Percentiles rank a stretch among this genome's conserved stretches.
These are phyloP conservation scores for Limonomyces culmigenus DNA, from an alignment of 1,284 basidiomycete species.

Conservation along the genomic window DNA sequence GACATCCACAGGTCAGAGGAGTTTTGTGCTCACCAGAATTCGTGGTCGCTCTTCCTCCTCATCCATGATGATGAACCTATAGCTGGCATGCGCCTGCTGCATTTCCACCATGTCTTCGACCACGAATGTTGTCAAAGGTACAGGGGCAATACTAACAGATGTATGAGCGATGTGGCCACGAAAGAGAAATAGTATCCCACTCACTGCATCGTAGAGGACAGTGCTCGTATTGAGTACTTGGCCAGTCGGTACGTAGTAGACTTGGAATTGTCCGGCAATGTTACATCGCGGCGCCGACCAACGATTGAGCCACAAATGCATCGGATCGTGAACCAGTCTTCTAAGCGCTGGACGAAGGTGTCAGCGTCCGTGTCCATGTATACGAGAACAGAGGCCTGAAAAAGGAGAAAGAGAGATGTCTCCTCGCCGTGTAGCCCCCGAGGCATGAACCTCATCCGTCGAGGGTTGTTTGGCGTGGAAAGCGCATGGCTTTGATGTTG, in stretches of 20 bases:
- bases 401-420: slow-evolving; percentile 26
- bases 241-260: slow-evolving; percentile 45
- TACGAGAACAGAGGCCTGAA: not conserved
- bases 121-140: slow-evolving; percentile 71
- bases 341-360: slow-evolving; percentile 24
- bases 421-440: slow-evolving; percentile 64
- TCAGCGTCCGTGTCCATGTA: slow-evolving; percentile 9
- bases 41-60: slow-evolving; percentile 65
- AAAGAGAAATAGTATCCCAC: slow-evolving; percentile 11
- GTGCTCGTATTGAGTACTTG: slow-evolving; percentile 68
- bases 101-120: slow-evolving; percentile 79
- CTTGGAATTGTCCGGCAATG: slow-evolving; percentile 17
- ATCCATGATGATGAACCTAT: slow-evolving; percentile 73
- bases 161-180: slow-evolving; percentile 3
- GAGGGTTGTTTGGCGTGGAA: slow-evolving; percentile 69
- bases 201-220: slow-evolving; percentile 46
- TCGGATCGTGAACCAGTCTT: slow-evolving; percentile 45
- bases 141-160: slow-evolving; percentile 30
- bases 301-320: slow-evolving; percentile 68
- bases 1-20: not conserved
- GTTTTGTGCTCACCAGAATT: slow-evolving; percentile 51
- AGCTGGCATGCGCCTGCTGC: slow-evolving; percentile 76
- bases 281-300: slow-evolving; percentile 48
- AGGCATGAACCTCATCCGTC: slow-evolving; percentile 43
- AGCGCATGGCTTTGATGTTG: slow-evolving; percentile 41